Evolutionary conservation across 495 filamentous ascomycete species (phyloP), one percentile per base, ranked within the genome.

Genomic region (Aspergillus homomorphus): DNA sequence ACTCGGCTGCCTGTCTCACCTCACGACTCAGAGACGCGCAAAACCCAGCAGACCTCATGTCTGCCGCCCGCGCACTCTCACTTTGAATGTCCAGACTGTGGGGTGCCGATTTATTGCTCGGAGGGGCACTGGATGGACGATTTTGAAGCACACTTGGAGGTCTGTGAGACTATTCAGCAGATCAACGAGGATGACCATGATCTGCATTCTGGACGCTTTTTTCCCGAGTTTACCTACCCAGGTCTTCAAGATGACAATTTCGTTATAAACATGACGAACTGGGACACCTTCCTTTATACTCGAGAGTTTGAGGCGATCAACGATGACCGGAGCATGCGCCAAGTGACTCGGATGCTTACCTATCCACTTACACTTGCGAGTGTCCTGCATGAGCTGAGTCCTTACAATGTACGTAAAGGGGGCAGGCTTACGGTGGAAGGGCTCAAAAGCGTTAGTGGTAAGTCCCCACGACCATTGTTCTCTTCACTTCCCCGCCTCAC

Each of bases 151-250:
- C 94, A 99, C 69, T 72, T 98, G 19, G 83, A 96, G 68, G 87
- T 98, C 28, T 99, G 94, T 71, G 95, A 99, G 65, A 89, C 86
- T 0, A 77, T 99, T 21, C 80, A 87, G 51, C 84, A 98, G 74
- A 90, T 93, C 71, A 99, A 99, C 65, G 94, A 99, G 75, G 94
- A 99, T 66, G 95, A 98, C 67, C 94, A 99, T 69, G 94, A 99
- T 69, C 76, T 99, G 56, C 83, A 87, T 21, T 92, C 89, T 26
- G 93, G 93, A 18, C 84, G 94, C 14, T 89, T 89, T 73, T 98
- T 98, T 73, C 89, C 88, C 23, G 95, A 99, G 70, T 97, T 97
- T 71, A 81, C 90, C 52, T 96, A 96, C 68, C 90, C 94, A 0
- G 89, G 84, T 4, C 81, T 84, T 26, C 93, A 96, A 74, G 86